Evolutionary conservation across 108 stramenopile species (phyloP).

Genomic region (Craspedostauros australis): DNA sequence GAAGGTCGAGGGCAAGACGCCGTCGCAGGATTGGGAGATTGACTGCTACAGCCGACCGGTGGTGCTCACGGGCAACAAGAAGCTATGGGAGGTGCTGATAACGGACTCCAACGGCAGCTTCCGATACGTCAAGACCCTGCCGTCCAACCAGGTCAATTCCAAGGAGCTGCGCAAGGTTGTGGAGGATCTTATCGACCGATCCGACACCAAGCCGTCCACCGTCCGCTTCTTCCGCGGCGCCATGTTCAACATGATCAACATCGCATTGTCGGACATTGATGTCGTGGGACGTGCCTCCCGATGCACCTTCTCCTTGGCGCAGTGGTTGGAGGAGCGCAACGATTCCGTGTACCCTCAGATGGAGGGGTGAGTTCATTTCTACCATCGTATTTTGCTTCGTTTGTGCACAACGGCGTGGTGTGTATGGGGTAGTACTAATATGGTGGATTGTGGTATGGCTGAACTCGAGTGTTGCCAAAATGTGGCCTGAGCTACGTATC

Average conservation of each 20-base stretch:
- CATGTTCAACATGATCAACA: constrained; percentile 97
- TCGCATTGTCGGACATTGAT: constrained; percentile 75
- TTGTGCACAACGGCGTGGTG: too few species aligned
- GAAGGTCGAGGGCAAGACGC: constrained; percentile 3
- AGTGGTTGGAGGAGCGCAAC: constrained; percentile 90
- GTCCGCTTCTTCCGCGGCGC: constrained; percentile 95
- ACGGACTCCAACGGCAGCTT: constrained; percentile 82
- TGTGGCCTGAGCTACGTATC: too few species aligned
- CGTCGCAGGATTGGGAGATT: constrained; percentile 74
- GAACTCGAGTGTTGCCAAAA: too few species aligned
- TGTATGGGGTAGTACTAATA: too few species aligned
- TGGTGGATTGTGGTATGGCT: not conserved
- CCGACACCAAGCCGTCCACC: constrained; percentile 59
- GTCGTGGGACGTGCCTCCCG: constrained; percentile 79
- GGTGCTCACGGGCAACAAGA: constrained; percentile 64
- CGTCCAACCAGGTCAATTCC: constrained; percentile 87
- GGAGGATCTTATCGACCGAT: constrained; percentile 78
- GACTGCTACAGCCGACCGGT: constrained; percentile 93
- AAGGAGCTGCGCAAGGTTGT: constrained; percentile 82
- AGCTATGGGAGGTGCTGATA: constrained; percentile 94
- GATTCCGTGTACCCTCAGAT: constrained; percentile 78
- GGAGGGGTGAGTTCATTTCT: constrained; percentile 55
- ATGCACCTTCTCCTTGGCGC: constrained; percentile 85
- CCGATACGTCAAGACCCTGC: constrained; percentile 55
- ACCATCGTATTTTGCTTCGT: not conserved